These are phyloP conservation scores for Pseudocercospora pini-densiflorae DNA, from an alignment of 2,329 filamentous ascomycete genomes.

Conservation along the genomic window DNA sequence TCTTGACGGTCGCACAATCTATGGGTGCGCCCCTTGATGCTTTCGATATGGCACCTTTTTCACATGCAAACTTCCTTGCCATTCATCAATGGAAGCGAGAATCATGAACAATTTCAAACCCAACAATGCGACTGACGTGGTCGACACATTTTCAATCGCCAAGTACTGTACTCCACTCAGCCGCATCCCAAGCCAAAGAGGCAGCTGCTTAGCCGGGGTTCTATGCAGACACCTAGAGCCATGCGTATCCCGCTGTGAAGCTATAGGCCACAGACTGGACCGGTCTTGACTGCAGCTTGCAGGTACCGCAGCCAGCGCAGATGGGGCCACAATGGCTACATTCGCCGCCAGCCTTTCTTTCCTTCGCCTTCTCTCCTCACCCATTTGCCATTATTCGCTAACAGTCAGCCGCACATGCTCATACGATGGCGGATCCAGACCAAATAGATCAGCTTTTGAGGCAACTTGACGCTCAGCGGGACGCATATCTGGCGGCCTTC, in stretches of 20 bases:
- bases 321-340: background rate
- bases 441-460: slow-evolving; percentile 20
- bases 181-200: background rate
- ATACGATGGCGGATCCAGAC: background rate
- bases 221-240: background rate
- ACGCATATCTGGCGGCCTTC: slow-evolving; percentile 30
- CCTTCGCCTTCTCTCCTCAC: background rate
- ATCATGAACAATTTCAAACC: no score
- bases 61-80: no score
- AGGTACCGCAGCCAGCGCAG: background rate
- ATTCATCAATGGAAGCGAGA: no score
- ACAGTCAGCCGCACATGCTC: background rate
- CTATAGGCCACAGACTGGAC: background rate
- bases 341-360: background rate
- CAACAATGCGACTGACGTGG: background rate
- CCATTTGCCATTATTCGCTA: background rate
- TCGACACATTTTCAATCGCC: background rate
- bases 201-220: background rate
- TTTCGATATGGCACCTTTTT: no score
- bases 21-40: no score
- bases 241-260: background rate
- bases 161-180: background rate
- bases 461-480: slow-evolving; percentile 28
- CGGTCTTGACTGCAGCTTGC: background rate
- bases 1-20: no score